Evolutionary conservation across 768 basidiomycete species (phyloP).

Genomic region (Tephrocybe sp.): DNA sequence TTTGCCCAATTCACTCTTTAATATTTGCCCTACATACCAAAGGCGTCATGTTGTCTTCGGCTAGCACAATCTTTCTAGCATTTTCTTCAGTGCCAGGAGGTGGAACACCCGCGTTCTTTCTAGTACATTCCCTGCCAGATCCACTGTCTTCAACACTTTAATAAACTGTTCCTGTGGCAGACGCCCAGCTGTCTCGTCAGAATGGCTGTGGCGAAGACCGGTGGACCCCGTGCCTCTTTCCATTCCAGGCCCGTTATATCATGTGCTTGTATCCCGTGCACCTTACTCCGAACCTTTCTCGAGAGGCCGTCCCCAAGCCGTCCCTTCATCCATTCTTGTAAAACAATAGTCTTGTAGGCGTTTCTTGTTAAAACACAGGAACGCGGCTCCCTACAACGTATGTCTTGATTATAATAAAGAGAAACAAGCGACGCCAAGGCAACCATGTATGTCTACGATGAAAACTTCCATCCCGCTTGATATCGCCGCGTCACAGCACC

Average conservation of each 20-base stretch:
- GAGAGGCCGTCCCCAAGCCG: background rate
- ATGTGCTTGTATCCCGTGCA: background rate
- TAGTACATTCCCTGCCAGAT: background rate
- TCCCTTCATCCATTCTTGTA: background rate
- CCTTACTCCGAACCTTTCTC: background rate
- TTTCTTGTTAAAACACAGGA: background rate
- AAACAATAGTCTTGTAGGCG: background rate
- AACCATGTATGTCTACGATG: background rate
- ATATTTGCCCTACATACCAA: background rate
- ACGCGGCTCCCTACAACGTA: no score
- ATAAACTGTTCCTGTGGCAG: background rate
- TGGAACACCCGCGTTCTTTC: no score
- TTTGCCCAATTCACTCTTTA: background rate
- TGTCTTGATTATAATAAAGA: background rate
- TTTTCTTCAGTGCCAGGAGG: background rate
- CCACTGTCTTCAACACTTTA: background rate
- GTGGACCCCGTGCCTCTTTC: background rate
- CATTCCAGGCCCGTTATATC: background rate
- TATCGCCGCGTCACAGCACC: background rate
- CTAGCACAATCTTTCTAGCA: background rate
- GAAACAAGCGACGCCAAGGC: background rate
- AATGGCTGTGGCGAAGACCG: slow-evolving; percentile 2
- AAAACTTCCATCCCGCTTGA: background rate
- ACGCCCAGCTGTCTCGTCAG: background rate
- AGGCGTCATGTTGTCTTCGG: background rate